Percentiles rank a stretch among this genome's conserved stretches.
Evolutionary conservation across 225 moss, liverwort and hornwort species (phyloP).

Genomic region (Marchantia paleacea): DNA sequence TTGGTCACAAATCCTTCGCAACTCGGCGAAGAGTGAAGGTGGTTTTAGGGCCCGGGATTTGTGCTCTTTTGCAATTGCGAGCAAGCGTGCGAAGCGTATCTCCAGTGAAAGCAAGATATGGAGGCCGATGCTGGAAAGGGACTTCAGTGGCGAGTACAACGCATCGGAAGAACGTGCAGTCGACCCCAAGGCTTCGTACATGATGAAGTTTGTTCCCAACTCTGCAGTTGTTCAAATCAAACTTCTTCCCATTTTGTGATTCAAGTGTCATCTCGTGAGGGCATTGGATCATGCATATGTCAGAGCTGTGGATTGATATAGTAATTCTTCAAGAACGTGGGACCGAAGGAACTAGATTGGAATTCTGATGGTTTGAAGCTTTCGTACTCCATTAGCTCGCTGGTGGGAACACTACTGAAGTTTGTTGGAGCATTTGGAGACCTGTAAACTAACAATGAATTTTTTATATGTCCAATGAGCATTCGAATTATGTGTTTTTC

Average conservation of each 20-base stretch:
- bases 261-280: too few species aligned
- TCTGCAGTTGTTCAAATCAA: not conserved
- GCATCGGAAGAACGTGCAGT: not conserved
- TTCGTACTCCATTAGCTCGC: too few species aligned
- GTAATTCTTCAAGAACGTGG: too few species aligned
- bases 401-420: too few species aligned
- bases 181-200: slow-evolving; percentile 23
- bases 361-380: too few species aligned
- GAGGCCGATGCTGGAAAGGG: slow-evolving; percentile 25
- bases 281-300: too few species aligned
- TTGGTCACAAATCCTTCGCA: slow-evolving; percentile 31
- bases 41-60: slow-evolving; percentile 26
- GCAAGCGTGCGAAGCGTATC: slow-evolving; percentile 13
- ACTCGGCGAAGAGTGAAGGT: slow-evolving; percentile 3
- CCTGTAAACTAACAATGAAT: too few species aligned
- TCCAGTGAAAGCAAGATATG: slow-evolving; percentile 23
- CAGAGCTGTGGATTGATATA: too few species aligned
- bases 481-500: too few species aligned
- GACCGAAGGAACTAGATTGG: too few species aligned
- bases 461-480: too few species aligned
- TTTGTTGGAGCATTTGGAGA: too few species aligned
- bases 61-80: slow-evolving; percentile 33
- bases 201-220: slow-evolving; percentile 17
- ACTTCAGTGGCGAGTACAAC: slow-evolving; percentile 20
- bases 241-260: not conserved